Percentiles rank a stretch among this genome's conserved stretches.
These are phyloP conservation scores for Boletus sensibilis DNA, from an alignment of 768 basidiomycete genomes.

Conservation along the genomic window DNA sequence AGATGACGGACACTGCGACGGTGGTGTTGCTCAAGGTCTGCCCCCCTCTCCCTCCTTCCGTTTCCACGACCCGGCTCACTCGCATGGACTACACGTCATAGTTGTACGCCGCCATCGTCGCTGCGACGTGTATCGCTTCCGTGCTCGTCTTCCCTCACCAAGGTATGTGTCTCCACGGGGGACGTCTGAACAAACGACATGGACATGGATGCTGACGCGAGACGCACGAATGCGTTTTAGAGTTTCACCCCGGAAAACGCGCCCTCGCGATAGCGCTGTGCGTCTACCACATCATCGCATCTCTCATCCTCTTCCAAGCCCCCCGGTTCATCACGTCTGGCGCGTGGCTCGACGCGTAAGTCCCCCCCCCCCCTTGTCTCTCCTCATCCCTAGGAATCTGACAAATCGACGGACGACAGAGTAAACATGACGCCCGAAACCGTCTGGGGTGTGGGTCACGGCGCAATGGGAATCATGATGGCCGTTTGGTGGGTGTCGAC, in stretches of 20 bases:
- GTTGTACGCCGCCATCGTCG: conserved; percentile 67
- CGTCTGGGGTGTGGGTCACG: conserved; percentile 72
- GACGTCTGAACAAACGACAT: no score
- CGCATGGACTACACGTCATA: conserved; percentile 34
- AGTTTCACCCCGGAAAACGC: conserved; percentile 83
- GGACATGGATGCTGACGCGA: not conserved
- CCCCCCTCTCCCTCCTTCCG: conserved; percentile 7
- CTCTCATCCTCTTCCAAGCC: conserved; percentile 71
- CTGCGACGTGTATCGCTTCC: conserved; percentile 58
- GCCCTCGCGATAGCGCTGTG: conserved; percentile 75
- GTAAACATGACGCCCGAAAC: no score
- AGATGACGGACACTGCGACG: conserved; percentile 82
- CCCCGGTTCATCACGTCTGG: conserved; percentile 81
- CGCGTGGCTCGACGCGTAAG: conserved; percentile 56
- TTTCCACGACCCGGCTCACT: not conserved
- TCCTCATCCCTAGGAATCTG: no score
- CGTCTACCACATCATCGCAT: conserved; percentile 70
- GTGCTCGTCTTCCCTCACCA: conserved; percentile 71
- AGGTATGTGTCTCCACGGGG: conserved; percentile 41
- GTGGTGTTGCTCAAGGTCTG: conserved; percentile 70
- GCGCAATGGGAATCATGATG: conserved; percentile 70
- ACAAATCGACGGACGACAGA: no score
- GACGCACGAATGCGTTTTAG: no score
- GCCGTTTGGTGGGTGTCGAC: conserved; percentile 84
- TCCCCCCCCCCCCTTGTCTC: no score